Base-by-base conservation (phyloP, 2,329 filamentous ascomycete genomes). In the Pseudogymnoascus verrucosus region DNA sequence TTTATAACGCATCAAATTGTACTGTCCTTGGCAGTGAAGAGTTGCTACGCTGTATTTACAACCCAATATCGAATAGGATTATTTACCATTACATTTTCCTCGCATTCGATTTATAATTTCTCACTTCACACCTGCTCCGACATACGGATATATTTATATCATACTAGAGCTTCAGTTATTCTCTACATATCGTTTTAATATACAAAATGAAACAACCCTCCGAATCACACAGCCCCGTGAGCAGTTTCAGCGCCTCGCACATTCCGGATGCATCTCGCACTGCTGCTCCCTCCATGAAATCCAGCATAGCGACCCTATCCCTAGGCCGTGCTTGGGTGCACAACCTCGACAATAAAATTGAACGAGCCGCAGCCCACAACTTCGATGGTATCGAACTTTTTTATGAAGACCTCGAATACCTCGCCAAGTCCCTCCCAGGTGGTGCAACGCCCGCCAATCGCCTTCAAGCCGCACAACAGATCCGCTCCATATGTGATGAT, bases 311-410 rank as follows among this genome's bases (percentile, higher is more conserved):
- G 19, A 59, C 62, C 40, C 34, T 67, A 57, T 62, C 7, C 2
- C 79, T 91, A 1, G 89, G 89, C 63, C 85, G 88, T 60, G 86
- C 85, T 70, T 80, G 88, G 71, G 84, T 88, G 67, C 90, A 93
- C 74, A 78, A 80, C 28, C 79, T 93, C 21, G 74, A 80, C 1
- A 77, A 82, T 71, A 93, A 92, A 71, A 81, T 93, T 60, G 80
- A 86, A 71, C 83, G 86, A 76, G 89, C 89, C 8, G 78, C 82
- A 5, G 78, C 79, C 63, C 81, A 89, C 68, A 86, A 86, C 19
- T 85, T 91, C 71, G 74, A 82, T 64, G 89, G 88, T 61, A 83
- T 93, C 67, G 90, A 93, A 73, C 79, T 92, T 19, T 92, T 91
- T 78, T 86, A 88, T 74, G 89, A 93, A 72, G 90, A 93, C 72